Base-by-base conservation (phyloP, 2,329 filamentous ascomycete genomes). In the Ceratocystis eucalypticola region DNA sequence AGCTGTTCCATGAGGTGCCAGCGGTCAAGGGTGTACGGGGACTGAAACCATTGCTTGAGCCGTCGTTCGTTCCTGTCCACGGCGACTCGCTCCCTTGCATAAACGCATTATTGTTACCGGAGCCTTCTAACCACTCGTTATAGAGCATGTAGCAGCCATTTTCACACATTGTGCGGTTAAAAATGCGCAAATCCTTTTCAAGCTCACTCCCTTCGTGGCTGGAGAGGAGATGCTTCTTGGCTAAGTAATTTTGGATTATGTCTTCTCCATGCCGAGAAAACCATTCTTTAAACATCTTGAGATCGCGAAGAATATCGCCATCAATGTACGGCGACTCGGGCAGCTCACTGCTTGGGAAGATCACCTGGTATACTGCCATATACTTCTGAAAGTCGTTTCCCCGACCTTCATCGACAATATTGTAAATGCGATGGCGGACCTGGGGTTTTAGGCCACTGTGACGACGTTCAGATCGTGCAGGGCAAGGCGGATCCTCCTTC, bases 401-500 rank as follows among this genome's bases (percentile, higher is more conserved):
- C 55, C 15, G 44, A 17, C n/a, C 22, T 2, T 63, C 50, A 20
- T 22, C 46, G 25, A 68, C 55, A n/a, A 65, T 63, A 25, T 44
- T 48, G 48, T 37, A 55, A n/a, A 68, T 65, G 2, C 55, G 55
- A 10, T 48, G 46, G 8, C 64, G 64, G 15, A 44, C 37, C 5
- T 62, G 33, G 12, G 10, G 46, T 12, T 17, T 12, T 3, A 68
- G 41, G n/a, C 66, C 66, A 22, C 65, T 68, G 22, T 68, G 66
- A 1, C 59, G 22, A 5, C 30, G n/a, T 8, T 53, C 57, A 25
- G 20, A 17, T 7, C 57, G 59, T n/a, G 41, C 22, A 22, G 48
- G 30, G n/a, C 66, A 68, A 2, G 66, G 63, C 3, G 59, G 63
- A n/a, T 68, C 66, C n/a, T 45, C 46, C 46, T 65, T 62, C 45